Conservation (phyloP, 345 rosid species). For the Citrus mangshanensis region DNA sequence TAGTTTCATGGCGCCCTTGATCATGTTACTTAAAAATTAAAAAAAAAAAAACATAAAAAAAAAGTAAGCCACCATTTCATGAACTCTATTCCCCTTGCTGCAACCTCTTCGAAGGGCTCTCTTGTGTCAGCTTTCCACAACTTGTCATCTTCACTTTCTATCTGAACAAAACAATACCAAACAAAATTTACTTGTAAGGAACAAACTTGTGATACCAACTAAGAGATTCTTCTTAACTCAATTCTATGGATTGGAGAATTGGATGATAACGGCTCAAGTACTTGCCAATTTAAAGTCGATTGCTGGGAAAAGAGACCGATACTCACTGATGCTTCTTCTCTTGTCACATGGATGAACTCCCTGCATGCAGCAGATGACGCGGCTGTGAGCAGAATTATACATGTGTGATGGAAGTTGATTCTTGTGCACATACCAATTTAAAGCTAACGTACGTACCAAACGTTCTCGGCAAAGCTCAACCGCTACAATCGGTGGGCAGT, state of each 20-base stretch:
- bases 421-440: not conserved
- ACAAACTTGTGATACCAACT: not conserved
- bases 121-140: slow-evolving; percentile 48
- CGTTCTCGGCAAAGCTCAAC: slow-evolving; percentile 75
- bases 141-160: slow-evolving; percentile 65
- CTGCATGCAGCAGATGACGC: slow-evolving; percentile 26
- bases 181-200: too few relatives aligned
- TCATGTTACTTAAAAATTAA: too few relatives aligned
- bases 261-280: not conserved
- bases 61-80: slow-evolving; percentile 42
- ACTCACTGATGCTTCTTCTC: slow-evolving; percentile 60
- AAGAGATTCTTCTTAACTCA: too few relatives aligned
- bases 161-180: slow-evolving; percentile 23
- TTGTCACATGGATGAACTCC: slow-evolving; percentile 74
- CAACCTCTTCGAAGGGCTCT: slow-evolving; percentile 54
- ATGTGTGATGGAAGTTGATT: too few relatives aligned
- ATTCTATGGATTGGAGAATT: not conserved
- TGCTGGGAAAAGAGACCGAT: slow-evolving; percentile 48
- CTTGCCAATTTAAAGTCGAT: slow-evolving; percentile 71
- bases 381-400: too few relatives aligned
- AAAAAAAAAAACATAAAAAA: too few relatives aligned
- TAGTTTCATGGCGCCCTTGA: not conserved
- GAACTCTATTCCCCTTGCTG: slow-evolving; percentile 55
- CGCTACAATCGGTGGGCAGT: slow-evolving; percentile 56
- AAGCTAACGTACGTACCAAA: slow-evolving; percentile 43